Conservation (phyloP, 2,329 filamentous ascomycete species). For the Cladosporium oxysporum region DNA sequence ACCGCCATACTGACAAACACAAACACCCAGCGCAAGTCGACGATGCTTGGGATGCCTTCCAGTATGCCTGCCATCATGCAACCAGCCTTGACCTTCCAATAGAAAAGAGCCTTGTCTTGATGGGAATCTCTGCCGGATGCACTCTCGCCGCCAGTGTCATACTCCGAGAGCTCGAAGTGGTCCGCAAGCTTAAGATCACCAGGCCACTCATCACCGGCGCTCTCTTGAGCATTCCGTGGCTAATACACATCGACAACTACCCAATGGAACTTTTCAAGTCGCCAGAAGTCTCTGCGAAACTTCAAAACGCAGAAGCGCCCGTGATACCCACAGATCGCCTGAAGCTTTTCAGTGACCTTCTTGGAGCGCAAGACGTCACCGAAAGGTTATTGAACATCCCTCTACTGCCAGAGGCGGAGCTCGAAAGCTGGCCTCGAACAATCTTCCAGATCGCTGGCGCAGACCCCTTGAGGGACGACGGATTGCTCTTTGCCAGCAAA, state of each 20-base stretch:
- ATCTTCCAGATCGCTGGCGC: background rate
- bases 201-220: background rate
- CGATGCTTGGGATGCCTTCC: constrained; percentile 1
- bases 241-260: constrained; percentile 1
- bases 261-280: background rate
- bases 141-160: constrained; percentile 1
- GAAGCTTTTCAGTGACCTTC: background rate
- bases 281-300: background rate
- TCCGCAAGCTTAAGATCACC: background rate
- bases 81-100: background rate
- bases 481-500: background rate
- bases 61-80: background rate
- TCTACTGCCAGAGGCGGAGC: background rate
- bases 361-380: background rate
- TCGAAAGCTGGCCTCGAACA: background rate
- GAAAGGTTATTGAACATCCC: background rate
- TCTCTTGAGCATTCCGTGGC: background rate
- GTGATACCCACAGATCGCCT: background rate
- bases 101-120: background rate
- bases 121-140: constrained; percentile 1
- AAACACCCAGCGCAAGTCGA: constrained; percentile 2
- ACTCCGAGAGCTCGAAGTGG: background rate
- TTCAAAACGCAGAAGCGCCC: background rate
- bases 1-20: background rate
- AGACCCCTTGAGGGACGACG: background rate